phyloP scores from a whole-genome alignment of 805 yeast genomes.

The Cyberlindnera maclurae region DNA sequence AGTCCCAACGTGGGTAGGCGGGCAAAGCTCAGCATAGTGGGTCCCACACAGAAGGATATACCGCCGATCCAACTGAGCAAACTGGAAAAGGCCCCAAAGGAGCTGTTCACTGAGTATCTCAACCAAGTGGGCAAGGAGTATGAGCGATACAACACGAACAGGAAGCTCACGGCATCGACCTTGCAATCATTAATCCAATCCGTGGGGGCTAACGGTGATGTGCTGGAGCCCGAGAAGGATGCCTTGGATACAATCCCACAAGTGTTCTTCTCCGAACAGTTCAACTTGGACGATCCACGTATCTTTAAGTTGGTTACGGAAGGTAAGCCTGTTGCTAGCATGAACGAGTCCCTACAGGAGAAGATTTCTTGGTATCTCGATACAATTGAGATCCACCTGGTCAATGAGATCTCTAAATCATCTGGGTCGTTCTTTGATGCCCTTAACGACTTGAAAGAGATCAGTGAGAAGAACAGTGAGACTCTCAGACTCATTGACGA shows the following conservation, averaged over 20 bases:
- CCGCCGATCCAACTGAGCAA: slow-evolving; percentile 69
- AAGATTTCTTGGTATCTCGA: slow-evolving; percentile 78
- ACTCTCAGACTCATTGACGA: slow-evolving; percentile 41
- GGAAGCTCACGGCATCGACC: slow-evolving; percentile 33
- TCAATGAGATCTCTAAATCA: slow-evolving; percentile 76
- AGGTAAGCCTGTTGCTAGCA: slow-evolving; percentile 40
- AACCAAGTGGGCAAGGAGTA: slow-evolving; percentile 37
- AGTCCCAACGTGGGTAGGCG: slow-evolving; percentile 26
- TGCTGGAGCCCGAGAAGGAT: slow-evolving; percentile 19
- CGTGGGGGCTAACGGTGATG: slow-evolving; percentile 8
- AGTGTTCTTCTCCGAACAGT: slow-evolving; percentile 59
- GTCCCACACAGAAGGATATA: slow-evolving; percentile 78
- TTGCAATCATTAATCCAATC: slow-evolving; percentile 14
- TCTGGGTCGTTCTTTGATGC: slow-evolving; percentile 83
- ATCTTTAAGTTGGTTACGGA: slow-evolving; percentile 70
- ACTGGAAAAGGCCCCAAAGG: slow-evolving; percentile 36
- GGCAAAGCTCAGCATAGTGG: slow-evolving; percentile 41
- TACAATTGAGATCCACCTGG: slow-evolving; percentile 71
- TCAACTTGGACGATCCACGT: slow-evolving; percentile 84
- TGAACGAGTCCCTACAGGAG: slow-evolving; percentile 62
- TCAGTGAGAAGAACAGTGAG: slow-evolving; percentile 46
- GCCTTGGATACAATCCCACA: slow-evolving; percentile 49
- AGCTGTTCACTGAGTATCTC: slow-evolving; percentile 38
- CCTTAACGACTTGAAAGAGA: slow-evolving; percentile 64
- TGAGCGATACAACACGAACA: slow-evolving; percentile 35